Conservation (phyloP, 2,329 filamentous ascomycete genomes). For the Eutypa lata region DNA sequence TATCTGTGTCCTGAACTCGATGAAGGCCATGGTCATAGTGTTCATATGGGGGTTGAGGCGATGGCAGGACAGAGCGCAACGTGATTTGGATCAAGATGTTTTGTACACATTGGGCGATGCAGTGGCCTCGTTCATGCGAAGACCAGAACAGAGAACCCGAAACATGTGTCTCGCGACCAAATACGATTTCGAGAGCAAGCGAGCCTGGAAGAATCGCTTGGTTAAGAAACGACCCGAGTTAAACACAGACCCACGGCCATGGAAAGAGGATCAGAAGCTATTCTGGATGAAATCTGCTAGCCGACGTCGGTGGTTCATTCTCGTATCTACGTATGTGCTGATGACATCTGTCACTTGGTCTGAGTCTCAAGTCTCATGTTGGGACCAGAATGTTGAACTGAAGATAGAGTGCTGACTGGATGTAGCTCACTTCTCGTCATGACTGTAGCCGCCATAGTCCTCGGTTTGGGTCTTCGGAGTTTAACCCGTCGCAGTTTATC, state of each 20-base stretch:
- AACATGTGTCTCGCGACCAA: slow-evolving; percentile 20
- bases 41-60: slow-evolving; percentile 12
- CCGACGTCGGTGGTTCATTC: slow-evolving; percentile 7
- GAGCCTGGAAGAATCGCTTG: slow-evolving; percentile 4
- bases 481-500: slow-evolving; percentile 13
- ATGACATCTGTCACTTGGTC: too few species aligned
- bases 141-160: slow-evolving; percentile 17
- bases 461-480: slow-evolving; percentile 9
- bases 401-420: background rate
- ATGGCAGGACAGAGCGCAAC: slow-evolving; percentile 3
- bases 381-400: background rate
- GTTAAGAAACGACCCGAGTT: slow-evolving; percentile 2
- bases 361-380: too few species aligned
- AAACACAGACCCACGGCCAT: slow-evolving; percentile 3
- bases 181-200: slow-evolving; percentile 9
- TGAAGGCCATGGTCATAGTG: slow-evolving; percentile 16
- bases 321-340: slow-evolving; percentile 5
- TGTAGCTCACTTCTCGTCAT: slow-evolving; percentile 9
- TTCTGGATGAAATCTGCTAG: slow-evolving; percentile 9
- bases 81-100: background rate
- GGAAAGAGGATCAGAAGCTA: slow-evolving; percentile 2
- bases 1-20: slow-evolving; percentile 16
- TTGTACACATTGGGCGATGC: slow-evolving; percentile 27
- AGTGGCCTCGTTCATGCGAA: slow-evolving; percentile 22
- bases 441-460: slow-evolving; percentile 3